Evolutionary conservation across 306 rosid genomes (phyloP).

Genomic region (Fragaria vesca): DNA sequence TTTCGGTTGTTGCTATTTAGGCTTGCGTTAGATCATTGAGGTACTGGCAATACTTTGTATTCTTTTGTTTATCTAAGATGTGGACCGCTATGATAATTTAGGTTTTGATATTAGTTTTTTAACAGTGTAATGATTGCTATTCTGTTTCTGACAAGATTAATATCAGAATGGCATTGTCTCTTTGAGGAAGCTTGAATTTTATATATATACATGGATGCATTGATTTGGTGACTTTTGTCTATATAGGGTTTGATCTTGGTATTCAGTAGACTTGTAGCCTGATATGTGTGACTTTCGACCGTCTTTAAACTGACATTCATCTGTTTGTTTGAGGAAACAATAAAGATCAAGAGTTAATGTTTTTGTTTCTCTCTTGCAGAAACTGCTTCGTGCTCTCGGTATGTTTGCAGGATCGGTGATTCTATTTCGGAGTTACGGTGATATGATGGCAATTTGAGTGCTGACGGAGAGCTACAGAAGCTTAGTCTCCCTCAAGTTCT

Average conservation of each 20-base stretch:
- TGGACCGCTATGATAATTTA: neutral
- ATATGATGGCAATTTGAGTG: constrained; percentile 80
- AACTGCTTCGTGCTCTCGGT: constrained; percentile 76
- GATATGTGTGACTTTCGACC: neutral
- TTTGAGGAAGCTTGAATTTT: neutral
- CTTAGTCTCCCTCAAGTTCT: neutral
- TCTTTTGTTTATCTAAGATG: neutral
- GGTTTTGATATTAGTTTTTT: neutral
- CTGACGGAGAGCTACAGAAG: neutral
- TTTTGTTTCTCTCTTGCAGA: constrained; percentile 42
- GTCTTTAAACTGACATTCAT: neutral
- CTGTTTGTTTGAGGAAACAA: neutral
- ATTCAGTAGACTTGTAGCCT: neutral
- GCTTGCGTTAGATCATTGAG: too few species aligned
- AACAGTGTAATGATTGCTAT: neutral
- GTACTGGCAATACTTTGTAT: neutral
- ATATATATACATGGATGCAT: neutral
- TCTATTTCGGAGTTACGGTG: constrained; percentile 75
- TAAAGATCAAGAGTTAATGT: neutral
- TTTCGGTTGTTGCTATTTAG: neutral
- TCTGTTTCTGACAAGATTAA: neutral
- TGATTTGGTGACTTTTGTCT: neutral
- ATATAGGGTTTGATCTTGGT: neutral
- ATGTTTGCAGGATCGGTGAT: constrained; percentile 70
- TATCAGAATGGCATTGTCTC: neutral